Conservation (phyloP, 495 filamentous ascomycete genomes). For the Xylaria palmicola region DNA sequence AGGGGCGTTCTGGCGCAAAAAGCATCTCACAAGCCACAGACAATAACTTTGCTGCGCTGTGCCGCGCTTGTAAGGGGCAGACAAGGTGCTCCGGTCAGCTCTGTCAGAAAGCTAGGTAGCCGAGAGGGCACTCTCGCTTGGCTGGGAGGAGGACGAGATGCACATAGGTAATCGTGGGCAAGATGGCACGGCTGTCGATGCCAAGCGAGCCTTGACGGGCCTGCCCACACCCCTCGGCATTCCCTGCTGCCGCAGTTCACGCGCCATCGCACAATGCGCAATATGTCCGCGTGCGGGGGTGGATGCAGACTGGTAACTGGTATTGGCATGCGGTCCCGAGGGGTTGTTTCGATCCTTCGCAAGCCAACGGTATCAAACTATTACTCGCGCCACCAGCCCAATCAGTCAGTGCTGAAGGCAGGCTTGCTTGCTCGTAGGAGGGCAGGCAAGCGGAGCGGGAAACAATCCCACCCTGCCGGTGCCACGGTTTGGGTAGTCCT, state of each 20-base stretch:
- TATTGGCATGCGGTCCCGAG: constrained; percentile 8
- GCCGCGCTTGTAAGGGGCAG: background rate
- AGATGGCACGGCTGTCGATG: constrained; percentile 15
- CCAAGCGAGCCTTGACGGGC: constrained; percentile 10
- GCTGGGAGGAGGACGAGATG: background rate
- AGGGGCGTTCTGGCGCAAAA: background rate
- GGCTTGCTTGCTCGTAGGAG: background rate
- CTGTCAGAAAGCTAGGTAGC: background rate
- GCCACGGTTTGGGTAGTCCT: background rate
- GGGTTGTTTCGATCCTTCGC: background rate
- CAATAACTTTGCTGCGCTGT: background rate
- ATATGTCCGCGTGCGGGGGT: constrained; percentile 14
- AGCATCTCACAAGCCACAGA: background rate
- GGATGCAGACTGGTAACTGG: background rate
- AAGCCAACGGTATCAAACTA: background rate
- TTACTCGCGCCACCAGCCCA: background rate
- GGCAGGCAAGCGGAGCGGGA: background rate
- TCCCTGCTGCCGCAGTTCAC: constrained; percentile 15
- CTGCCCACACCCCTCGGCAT: constrained; percentile 3
- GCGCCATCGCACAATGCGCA: constrained; percentile 8
- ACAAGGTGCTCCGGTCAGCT: background rate
- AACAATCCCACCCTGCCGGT: background rate
- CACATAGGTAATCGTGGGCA: background rate
- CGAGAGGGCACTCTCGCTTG: background rate
- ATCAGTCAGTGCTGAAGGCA: background rate